Evolutionary conservation across 345 rosid genomes (phyloP).

Genomic region (Eucalyptus marginata): DNA sequence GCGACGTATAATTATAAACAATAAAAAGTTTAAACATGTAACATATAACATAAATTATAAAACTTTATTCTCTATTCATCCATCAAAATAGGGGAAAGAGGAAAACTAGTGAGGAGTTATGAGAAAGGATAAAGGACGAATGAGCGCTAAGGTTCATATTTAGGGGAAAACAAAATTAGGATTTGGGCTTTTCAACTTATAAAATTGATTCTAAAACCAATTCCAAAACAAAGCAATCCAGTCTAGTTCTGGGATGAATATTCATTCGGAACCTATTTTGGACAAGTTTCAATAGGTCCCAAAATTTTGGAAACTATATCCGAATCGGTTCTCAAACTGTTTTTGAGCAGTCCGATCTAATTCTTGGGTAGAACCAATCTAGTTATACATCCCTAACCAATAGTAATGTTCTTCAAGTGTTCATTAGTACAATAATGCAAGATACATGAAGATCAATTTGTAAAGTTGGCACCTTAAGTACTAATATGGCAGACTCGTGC

Average conservation of each 20-base stretch:
- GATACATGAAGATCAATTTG: background rate
- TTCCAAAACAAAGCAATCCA: fast-evolving
- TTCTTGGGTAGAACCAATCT: too few species aligned
- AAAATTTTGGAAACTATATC: too few species aligned
- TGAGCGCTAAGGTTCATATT: too few species aligned
- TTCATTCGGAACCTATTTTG: fast-evolving
- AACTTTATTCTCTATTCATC: too few species aligned
- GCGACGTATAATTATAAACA: fast-evolving
- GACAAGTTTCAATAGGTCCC: fast-evolving
- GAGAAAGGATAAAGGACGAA: too few species aligned
- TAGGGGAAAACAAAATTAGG: too few species aligned
- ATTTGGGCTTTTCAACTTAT: fast-evolving
- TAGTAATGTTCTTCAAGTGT: fast-evolving
- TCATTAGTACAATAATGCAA: background rate
- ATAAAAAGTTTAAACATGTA: fast-evolving
- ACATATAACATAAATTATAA: too few species aligned
- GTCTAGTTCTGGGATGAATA: fast-evolving
- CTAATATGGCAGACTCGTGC: background rate
- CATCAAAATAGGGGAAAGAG: too few species aligned
- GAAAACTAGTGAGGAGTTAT: fast-evolving
- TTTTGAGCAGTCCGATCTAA: fast-evolving
- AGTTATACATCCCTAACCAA: fast-evolving
- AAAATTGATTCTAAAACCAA: fast-evolving
- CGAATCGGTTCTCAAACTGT: fast-evolving
- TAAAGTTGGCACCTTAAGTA: background rate